Evolutionary conservation across 2,329 filamentous ascomycete species (phyloP).

Genomic region (Penicillium sp.): DNA sequence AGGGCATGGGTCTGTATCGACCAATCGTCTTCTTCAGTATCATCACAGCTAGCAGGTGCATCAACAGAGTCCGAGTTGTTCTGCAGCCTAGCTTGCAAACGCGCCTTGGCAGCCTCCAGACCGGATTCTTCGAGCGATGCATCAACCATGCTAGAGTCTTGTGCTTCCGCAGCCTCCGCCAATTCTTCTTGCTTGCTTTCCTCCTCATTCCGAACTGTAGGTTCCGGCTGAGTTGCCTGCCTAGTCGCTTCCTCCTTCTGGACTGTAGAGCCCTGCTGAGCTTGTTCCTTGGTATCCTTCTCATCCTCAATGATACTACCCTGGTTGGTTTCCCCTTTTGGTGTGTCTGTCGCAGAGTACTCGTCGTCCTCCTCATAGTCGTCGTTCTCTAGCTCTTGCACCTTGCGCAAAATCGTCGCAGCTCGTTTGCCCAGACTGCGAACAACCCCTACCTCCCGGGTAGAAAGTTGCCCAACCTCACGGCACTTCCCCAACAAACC

Average conservation of each 20-base stretch:
- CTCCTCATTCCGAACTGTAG: background rate
- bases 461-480: constrained; percentile 70
- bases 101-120: constrained; percentile 52
- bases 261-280: background rate
- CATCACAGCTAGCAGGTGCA: background rate
- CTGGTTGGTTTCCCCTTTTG: background rate
- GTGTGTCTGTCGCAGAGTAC: constrained; percentile 4
- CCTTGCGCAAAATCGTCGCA: constrained; percentile 46
- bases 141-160: constrained; percentile 18
- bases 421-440: constrained; percentile 78
- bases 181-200: background rate
- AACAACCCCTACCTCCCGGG: constrained; percentile 71
- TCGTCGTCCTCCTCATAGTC: constrained; percentile 15
- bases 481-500: constrained; percentile 72
- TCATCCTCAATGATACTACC: background rate
- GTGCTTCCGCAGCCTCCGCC: background rate
- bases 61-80: background rate
- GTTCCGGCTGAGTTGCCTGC: background rate
- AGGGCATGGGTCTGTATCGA: constrained; percentile 56
- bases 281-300: background rate
- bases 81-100: constrained; percentile 43
- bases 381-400: constrained; percentile 45
- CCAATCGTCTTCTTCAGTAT: constrained; percentile 19
- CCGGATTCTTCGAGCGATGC: constrained; percentile 17
- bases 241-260: background rate